Base-by-base conservation (phyloP, 495 filamentous ascomycete species). In the Clohesyomyces aquaticus region DNA sequence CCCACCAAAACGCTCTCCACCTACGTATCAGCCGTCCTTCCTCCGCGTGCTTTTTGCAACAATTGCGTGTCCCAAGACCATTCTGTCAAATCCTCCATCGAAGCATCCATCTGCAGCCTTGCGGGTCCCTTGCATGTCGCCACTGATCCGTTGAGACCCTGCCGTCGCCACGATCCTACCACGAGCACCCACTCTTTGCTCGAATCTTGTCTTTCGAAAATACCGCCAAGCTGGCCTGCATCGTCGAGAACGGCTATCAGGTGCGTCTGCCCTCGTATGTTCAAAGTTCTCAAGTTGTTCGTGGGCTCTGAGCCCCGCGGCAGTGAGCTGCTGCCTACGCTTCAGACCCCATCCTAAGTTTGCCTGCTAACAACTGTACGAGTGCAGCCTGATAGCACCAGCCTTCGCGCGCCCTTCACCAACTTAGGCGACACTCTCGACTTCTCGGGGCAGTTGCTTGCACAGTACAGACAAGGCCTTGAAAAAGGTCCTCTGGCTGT, bases 171-270 rank as follows among this genome's bases (percentile, higher is more conserved):
- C 32, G 28, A 58, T 49, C 19, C 29, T 53, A 45, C 55, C 59
- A 48, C 51, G 49, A 59, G 61, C 56, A 57, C 48, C 53, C 25
- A 56, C 28, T 47, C 46, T 54, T 25, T 22, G 18, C 52, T 57
- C 46, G 32, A 29, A 26, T 41, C 52, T 43, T 59, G 55, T 42
- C 22, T 46, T 50, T 48, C 52, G 42, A 55, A 61, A 71, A 67
- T 49, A 67, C 68, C 69, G 66, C 64, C 69, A 72, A 72, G 66
- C 69, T 72, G 69, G 69, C 69, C 62, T 66, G 66, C 69, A 64
- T 52, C 62, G 66, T 57, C 18, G 54, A 63, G 28, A 41, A 46
- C 18, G 26, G 69, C 66, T 69, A 63, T 69, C 66, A 69, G 69
- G 69, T 72, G 59, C 54, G 69, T 72, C 38, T 35, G 29, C 58